Evolutionary conservation across 2,329 filamentous ascomycete genomes (phyloP).

Genomic region (Ceratocystis eucalypticola): DNA sequence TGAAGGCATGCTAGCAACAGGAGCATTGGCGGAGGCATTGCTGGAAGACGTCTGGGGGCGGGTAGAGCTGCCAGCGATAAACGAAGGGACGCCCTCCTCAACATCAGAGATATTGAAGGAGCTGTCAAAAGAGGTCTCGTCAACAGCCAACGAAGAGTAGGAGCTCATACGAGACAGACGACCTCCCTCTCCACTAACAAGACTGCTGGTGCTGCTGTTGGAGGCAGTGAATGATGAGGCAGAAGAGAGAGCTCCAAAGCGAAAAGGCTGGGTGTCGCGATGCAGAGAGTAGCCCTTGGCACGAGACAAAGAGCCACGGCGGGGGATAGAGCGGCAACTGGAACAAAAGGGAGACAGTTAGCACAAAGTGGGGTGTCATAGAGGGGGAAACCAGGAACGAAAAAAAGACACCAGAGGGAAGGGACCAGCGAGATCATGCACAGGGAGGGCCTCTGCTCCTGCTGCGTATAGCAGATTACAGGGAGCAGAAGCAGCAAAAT

Average conservation of each 20-base stretch:
- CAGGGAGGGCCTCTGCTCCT: neutral
- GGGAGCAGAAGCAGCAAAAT: neutral
- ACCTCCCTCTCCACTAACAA: slow-evolving; percentile 22
- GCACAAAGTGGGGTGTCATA: neutral
- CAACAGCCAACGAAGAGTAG: slow-evolving; percentile 24
- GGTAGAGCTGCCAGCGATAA: slow-evolving; percentile 52
- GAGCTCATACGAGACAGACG: slow-evolving; percentile 29
- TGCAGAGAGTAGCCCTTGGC: slow-evolving; percentile 16
- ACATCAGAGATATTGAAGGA: slow-evolving; percentile 13
- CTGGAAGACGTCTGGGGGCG: slow-evolving; percentile 38
- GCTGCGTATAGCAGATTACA: neutral
- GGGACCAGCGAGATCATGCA: neutral
- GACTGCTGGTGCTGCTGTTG: slow-evolving; percentile 17
- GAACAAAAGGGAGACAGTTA: slow-evolving; percentile 6
- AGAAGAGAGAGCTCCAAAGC: slow-evolving; percentile 14
- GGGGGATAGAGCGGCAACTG: slow-evolving; percentile 13
- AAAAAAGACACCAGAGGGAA: neutral
- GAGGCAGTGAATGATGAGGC: slow-evolving; percentile 11
- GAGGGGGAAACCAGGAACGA: neutral
- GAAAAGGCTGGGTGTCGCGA: slow-evolving; percentile 14
- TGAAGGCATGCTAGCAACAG: slow-evolving; percentile 28
- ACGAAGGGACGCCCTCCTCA: slow-evolving; percentile 10
- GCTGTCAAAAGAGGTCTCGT: slow-evolving; percentile 15
- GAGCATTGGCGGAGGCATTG: slow-evolving; percentile 1
- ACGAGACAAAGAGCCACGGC: slow-evolving; percentile 17